Conservation (phyloP, 2,329 filamentous ascomycete genomes). For the Mycogone perniciosa region DNA sequence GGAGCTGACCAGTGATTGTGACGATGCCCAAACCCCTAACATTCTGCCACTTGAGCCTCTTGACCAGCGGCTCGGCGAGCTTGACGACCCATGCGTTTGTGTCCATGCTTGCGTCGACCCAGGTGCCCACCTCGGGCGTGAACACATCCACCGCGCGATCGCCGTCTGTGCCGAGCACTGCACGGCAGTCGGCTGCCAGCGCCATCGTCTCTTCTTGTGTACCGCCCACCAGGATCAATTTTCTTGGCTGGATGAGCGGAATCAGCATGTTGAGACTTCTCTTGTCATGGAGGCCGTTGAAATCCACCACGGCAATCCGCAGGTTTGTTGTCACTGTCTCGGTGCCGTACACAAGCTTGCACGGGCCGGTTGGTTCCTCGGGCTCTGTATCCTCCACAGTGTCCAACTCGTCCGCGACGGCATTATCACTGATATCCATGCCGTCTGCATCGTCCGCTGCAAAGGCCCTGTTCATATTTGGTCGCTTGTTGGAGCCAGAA, state of each 20-base stretch:
- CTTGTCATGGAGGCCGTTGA: conserved; percentile 86
- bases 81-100: conserved; percentile 97
- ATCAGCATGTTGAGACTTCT: conserved; percentile 92
- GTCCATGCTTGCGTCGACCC: conserved; percentile 87
- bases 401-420: conserved; percentile 50
- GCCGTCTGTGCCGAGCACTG: conserved; percentile 48
- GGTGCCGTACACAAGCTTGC: conserved; percentile 63
- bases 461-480: conserved; percentile 38
- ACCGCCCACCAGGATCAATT: conserved; percentile 87
- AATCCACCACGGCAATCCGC: conserved; percentile 82
- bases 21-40: conserved; percentile 86
- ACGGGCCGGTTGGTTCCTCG: conserved; percentile 56
- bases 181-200: conserved; percentile 74
- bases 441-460: conserved; percentile 42
- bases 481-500: conserved; percentile 51
- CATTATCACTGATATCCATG: conserved; percentile 29
- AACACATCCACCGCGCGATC: conserved; percentile 64
- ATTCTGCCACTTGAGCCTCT: conserved; percentile 88
- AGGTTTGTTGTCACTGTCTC: conserved; percentile 63
- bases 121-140: conserved; percentile 66
- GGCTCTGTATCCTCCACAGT: conserved; percentile 50
- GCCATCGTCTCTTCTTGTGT: conserved; percentile 69
- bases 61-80: conserved; percentile 76
- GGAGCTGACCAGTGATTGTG: conserved; percentile 72
- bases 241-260: conserved; percentile 86